These are phyloP conservation scores for Phytophthora pseudosyringae DNA, from an alignment of 352 stramenopile species.

Conservation along the genomic window DNA sequence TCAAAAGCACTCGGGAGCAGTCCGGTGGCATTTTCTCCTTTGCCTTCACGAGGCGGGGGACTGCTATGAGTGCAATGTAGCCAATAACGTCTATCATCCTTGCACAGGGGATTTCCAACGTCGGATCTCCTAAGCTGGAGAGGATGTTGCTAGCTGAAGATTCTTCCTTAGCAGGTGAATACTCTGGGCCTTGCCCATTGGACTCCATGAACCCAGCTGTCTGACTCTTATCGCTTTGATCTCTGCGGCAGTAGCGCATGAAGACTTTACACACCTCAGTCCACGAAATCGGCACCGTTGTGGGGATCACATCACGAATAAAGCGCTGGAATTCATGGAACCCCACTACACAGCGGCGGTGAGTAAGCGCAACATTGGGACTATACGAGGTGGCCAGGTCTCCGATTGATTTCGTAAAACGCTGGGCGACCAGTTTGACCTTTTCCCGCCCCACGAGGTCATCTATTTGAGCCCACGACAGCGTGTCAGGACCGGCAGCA, in stretches of 20 bases:
- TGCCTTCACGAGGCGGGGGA: conserved; percentile 41
- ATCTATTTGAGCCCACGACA: conserved; percentile 56
- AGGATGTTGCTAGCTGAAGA: conserved; percentile 1
- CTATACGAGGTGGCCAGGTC: conserved; percentile 59
- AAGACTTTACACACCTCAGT: conserved; percentile 67
- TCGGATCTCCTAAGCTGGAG: conserved; percentile 6
- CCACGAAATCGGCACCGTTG: conserved; percentile 42
- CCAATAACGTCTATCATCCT: conserved; percentile 29
- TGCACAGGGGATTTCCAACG: conserved; percentile 22
- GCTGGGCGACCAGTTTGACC: conserved; percentile 38
- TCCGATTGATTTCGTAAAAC: conserved; percentile 50
- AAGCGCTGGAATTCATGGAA: conserved; percentile 64
- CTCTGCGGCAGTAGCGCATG: conserved; percentile 50
- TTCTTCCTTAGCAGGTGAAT: conserved; percentile 25
- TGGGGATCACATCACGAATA: conserved; percentile 56
- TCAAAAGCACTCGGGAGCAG: conserved; percentile 2
- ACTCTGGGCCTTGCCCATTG: conserved; percentile 12
- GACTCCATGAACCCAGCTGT: neutral
- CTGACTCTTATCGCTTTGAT: conserved; percentile 21
- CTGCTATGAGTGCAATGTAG: conserved; percentile 39
- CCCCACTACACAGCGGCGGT: conserved; percentile 39
- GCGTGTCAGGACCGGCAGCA: conserved; percentile 2
- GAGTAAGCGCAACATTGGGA: conserved; percentile 40
- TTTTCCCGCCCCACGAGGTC: conserved; percentile 35
- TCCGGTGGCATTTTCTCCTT: conserved; percentile 27